Evolutionary conservation across 352 stramenopile species (phyloP).

Genomic region (Albugo candida): DNA sequence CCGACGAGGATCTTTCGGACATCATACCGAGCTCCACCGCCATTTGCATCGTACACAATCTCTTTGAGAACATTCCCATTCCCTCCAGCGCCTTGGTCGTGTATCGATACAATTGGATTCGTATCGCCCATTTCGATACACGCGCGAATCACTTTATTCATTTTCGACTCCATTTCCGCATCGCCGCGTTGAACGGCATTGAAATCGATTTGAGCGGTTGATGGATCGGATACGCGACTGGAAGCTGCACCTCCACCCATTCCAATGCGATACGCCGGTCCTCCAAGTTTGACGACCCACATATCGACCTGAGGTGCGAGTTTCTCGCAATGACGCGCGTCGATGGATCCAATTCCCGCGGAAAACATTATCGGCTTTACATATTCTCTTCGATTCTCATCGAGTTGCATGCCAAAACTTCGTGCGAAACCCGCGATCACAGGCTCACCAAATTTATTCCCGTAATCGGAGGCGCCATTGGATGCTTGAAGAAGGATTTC

Average conservation of each 20-base stretch:
- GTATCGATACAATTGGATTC: constrained; percentile 98
- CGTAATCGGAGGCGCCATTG: constrained; percentile 98
- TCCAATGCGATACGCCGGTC: constrained; percentile 96
- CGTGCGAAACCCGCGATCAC: constrained; percentile 95
- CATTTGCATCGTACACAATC: constrained; percentile 92
- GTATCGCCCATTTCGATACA: constrained; percentile 93
- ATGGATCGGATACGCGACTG: constrained; percentile 85
- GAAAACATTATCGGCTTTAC: constrained; percentile 99
- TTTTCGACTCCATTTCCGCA: constrained; percentile 99
- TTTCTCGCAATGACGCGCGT: constrained; percentile 87
- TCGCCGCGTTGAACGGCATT: constrained; percentile 98
- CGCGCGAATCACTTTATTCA: constrained; percentile 97
- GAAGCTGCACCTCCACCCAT: constrained; percentile 96
- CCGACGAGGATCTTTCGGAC: constrained; percentile 93
- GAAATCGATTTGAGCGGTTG: constrained; percentile 94
- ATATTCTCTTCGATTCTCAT: constrained; percentile 89
- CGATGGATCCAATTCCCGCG: constrained; percentile 91
- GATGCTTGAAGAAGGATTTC: constrained; percentile 94
- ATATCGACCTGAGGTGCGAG: constrained; percentile 87
- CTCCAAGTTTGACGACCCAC: constrained; percentile 97
- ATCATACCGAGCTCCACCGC: constrained; percentile 81
- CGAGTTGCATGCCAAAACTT: constrained; percentile 92
- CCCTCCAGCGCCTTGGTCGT: constrained; percentile 97
- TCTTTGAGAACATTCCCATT: constrained; percentile 99
- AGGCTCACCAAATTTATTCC: constrained; percentile 99